Evolutionary conservation across 2,329 filamentous ascomycete species (phyloP), one percentile per base, ranked within the genome.

Genomic region (Bipolaris victoriae): DNA sequence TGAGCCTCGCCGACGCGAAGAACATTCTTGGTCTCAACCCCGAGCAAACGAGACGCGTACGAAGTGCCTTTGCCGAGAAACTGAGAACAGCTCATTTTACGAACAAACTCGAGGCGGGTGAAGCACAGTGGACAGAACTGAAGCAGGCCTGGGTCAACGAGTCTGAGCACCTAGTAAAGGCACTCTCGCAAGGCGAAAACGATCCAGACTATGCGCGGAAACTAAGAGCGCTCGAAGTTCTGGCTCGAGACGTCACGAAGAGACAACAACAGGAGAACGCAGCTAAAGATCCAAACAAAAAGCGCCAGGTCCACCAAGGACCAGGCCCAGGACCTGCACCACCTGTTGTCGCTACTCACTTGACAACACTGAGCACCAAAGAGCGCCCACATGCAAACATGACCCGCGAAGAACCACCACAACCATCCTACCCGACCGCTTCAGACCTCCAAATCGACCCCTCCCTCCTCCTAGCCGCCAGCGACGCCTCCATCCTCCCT

Each of bases 191-290:
- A 0, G 82, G 80, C 3, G 77, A 80, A 13, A 74, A 79, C 1
- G 84, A 88, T 60, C 80, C 84, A 2, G 78, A 82, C 20, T 81
- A 86, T 53, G 68, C 76, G 20, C 76, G 80, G 44, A 90, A 87
- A 71, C 71, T 85, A 33, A 87, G 85, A 63, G 89, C 89, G 1
- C 74, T 93, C 45, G 89, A 93, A 60, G 81, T 90, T 0, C 77
- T 95, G 3, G 89, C 89, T 50, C 83, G 87, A 49, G 90, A 94
- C 75, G 88, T 91, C 16, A 88, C 91, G 83, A 93, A 93, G 77
- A 83, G 91, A 46, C 81, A 90, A 51, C 84, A 88, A 35, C 88
- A 91, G 66, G 88, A 90, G 62, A 84, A 85, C 57, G 80, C 80
- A 0, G 86, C 84, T 63, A 81, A 82, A 53, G 79, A 86, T 66